phyloP scores from a whole-genome alignment of 2,329 filamentous ascomycete species.

The Zymoseptoria ardabiliae region DNA sequence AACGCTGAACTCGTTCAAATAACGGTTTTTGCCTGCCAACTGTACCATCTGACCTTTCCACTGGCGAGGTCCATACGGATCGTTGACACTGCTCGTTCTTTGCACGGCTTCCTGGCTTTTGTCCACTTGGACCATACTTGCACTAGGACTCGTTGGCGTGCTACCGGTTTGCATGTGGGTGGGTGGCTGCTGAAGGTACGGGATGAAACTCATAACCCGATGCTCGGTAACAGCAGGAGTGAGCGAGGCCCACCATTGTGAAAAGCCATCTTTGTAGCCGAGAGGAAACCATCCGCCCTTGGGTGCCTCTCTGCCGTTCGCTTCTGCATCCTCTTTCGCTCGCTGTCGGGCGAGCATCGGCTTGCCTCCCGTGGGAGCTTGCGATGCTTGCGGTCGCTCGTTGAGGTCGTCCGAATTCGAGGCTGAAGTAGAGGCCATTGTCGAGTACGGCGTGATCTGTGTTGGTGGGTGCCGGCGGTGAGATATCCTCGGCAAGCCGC shows the following conservation, averaged over 20 bases:
- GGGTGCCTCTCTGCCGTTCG: slow-evolving; percentile 6
- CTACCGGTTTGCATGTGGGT: slow-evolving; percentile 59
- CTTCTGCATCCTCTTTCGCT: slow-evolving; percentile 21
- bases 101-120: slow-evolving; percentile 33
- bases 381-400: slow-evolving; percentile 5
- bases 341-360: slow-evolving; percentile 32
- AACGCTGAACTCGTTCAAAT: slow-evolving; percentile 86
- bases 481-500: not conserved
- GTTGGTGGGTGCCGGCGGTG: not conserved
- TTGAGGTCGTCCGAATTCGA: slow-evolving; percentile 12
- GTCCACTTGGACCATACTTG: slow-evolving; percentile 33
- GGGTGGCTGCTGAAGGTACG: slow-evolving; percentile 67
- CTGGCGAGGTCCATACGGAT: slow-evolving; percentile 76
- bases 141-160: slow-evolving; percentile 38
- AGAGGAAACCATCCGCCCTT: slow-evolving; percentile 59
- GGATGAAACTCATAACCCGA: slow-evolving; percentile 77
- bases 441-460: slow-evolving; percentile 15
- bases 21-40: slow-evolving; percentile 76
- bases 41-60: slow-evolving; percentile 83
- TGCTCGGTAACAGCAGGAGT: slow-evolving; percentile 79
- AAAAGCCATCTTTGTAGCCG: slow-evolving; percentile 83
- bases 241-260: slow-evolving; percentile 90
- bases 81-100: slow-evolving; percentile 44
- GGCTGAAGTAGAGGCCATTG: slow-evolving; percentile 28
- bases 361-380: slow-evolving; percentile 10